A percentile compares a stretch with the other conserved stretches of the same genome.
These are phyloP conservation scores for Pholiota microspora DNA, from an alignment of 768 basidiomycete species.

Conservation along the genomic window DNA sequence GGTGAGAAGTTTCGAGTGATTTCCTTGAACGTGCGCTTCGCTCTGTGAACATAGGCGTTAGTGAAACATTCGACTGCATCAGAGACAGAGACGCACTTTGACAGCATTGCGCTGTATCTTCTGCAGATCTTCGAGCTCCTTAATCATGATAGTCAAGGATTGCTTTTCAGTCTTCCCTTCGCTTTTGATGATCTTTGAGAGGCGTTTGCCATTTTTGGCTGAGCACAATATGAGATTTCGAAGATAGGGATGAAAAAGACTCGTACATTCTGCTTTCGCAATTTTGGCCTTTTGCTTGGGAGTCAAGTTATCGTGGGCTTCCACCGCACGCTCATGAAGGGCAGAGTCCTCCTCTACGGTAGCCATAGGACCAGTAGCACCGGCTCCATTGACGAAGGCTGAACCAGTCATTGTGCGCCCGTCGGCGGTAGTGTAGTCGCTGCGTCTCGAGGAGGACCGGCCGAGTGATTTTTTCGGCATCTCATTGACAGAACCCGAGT, in stretches of 20 bases:
- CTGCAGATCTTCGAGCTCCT: slow-evolving; percentile 66
- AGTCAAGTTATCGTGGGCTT: slow-evolving; percentile 47
- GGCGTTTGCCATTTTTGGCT: slow-evolving; percentile 59
- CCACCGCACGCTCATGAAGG: slow-evolving; percentile 37
- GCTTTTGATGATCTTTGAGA: slow-evolving; percentile 68
- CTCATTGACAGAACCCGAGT: background rate
- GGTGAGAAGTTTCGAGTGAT: slow-evolving; percentile 51
- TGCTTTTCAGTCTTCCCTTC: slow-evolving; percentile 70
- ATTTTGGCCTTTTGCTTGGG: slow-evolving; percentile 53
- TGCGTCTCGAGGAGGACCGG: slow-evolving; percentile 27
- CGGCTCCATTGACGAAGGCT: slow-evolving; percentile 55
- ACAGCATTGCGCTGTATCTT: slow-evolving; percentile 66
- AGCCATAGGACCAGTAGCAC: slow-evolving; percentile 46
- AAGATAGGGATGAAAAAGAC: slow-evolving; percentile 13
- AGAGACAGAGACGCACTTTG: slow-evolving; percentile 36
- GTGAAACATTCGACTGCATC: background rate
- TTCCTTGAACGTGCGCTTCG: slow-evolving; percentile 55
- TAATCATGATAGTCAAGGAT: slow-evolving; percentile 57
- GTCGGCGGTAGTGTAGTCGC: slow-evolving; percentile 32
- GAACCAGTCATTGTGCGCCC: slow-evolving; percentile 31
- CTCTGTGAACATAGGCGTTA: slow-evolving; percentile 31
- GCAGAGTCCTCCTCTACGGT: slow-evolving; percentile 39
- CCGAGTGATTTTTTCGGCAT: slow-evolving; percentile 15
- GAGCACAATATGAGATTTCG: slow-evolving; percentile 2
- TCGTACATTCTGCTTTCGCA: slow-evolving; percentile 49